Percentiles rank a stretch among this genome's conserved stretches.
Conservation (phyloP, 495 filamentous ascomycete species). For the Penicillium simplicissimum region DNA sequence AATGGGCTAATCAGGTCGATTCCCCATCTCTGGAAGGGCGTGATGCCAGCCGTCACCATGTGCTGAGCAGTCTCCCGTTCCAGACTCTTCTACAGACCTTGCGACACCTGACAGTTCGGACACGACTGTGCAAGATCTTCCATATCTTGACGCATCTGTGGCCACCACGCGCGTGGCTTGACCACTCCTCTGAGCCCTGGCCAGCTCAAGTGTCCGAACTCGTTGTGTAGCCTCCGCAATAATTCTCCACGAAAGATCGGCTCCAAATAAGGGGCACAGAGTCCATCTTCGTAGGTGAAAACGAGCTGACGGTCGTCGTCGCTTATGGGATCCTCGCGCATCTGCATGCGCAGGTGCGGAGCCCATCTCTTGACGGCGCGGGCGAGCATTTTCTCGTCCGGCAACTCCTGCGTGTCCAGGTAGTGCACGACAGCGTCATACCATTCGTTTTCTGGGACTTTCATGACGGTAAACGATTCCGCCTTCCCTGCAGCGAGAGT, state of each 20-base stretch:
- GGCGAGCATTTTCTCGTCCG: background rate
- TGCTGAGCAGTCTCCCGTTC: background rate
- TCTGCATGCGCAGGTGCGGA: background rate
- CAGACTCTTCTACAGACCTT: background rate
- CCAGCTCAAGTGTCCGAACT: conserved; percentile 4
- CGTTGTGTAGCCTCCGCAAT: no score
- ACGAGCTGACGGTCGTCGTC: background rate
- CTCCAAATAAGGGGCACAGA: background rate
- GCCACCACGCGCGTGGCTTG: background rate
- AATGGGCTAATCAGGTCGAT: conserved; percentile 1
- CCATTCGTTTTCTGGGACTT: no score
- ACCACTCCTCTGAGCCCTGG: background rate
- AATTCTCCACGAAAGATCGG: background rate
- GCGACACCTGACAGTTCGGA: conserved; percentile 1
- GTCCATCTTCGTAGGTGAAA: conserved; percentile 1
- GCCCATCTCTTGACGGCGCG: background rate
- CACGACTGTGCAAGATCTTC: background rate
- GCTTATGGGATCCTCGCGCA: background rate
- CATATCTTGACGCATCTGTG: background rate
- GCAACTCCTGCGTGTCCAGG: background rate
- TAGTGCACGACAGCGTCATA: background rate
- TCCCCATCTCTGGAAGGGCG: background rate
- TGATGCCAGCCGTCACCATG: background rate
- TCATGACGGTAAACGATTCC: no score
- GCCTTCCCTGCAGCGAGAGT: no score